Base-by-base conservation (phyloP, 1,284 basidiomycete species). In the Cutaneotrichosporon sp. region DNA sequence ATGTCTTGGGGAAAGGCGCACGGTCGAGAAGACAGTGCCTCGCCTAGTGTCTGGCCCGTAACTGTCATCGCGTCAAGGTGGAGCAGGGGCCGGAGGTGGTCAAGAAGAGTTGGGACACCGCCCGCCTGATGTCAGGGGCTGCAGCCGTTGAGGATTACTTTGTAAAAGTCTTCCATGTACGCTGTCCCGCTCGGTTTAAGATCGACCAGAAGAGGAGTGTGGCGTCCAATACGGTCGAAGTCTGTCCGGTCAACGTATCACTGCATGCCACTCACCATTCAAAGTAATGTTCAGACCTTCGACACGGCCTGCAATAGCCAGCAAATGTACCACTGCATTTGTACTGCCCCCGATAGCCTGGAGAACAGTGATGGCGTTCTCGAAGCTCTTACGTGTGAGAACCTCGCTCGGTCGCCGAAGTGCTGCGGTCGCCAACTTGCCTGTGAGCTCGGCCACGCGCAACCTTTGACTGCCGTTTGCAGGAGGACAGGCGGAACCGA, bases 91-190 rank as follows among this genome's bases (percentile, higher is more conserved):
- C 54, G 44, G 0, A 72, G 60, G 24, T 59, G 41, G 7, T 55
- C 49, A 5, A 74, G 61, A 4, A 72, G 59, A 0, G 56, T 61
- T 5, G 77, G 76, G 0, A 78, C 61, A 9, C 77, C 77, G 14
- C 77, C 77, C 8, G 73, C 75, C 61, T 63, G 12, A 5, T 12
- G 42, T 56, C 54, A 51, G 38, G 20, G 10, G 3, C 7, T 1
- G n/a, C 1, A 29, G 4, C 2, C n/a, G n/a, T 9, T 1, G 17
- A 1, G 16, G 29, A 50, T 24, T 25, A 61, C 61, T 25, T 68
- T 67, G 61, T 77, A 72, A 12, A 78, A 65, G 56, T 78, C 77
- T 52, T 77, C 75, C 72, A 77, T 75, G 52, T 77, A 73, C 54
- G 75, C 75, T 10, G 60, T 59, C 2, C 77, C 77, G 2, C 68